phyloP scores from a whole-genome alignment of 2,329 filamentous ascomycete species.

The Emergomyces orientalis region DNA sequence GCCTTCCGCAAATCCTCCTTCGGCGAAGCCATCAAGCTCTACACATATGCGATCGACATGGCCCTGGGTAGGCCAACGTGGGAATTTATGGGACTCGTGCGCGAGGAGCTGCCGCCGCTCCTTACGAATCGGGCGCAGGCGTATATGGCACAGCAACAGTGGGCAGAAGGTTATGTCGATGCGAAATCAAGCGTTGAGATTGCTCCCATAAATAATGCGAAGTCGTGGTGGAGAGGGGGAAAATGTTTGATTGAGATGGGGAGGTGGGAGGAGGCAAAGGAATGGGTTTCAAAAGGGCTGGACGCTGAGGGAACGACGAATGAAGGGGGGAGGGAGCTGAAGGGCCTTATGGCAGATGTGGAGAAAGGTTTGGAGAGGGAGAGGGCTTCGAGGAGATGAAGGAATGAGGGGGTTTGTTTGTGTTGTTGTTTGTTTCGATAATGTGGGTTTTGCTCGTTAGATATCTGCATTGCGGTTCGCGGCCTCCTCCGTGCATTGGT shows the following conservation, averaged over 20 bases:
- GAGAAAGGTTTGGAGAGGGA: constrained; percentile 51
- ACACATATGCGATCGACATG: constrained; percentile 84
- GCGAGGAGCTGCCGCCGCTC: constrained; percentile 72
- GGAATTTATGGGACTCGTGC: constrained; percentile 75
- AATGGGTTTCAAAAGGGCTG: constrained; percentile 66
- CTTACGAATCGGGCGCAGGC: constrained; percentile 86
- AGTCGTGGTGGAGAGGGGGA: constrained; percentile 87
- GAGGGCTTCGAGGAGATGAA: constrained; percentile 45
- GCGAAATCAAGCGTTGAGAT: constrained; percentile 82
- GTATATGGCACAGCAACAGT: constrained; percentile 70
- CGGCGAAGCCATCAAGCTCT: constrained; percentile 67
- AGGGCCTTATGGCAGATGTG: constrained; percentile 53
- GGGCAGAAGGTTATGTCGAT: constrained; percentile 80
- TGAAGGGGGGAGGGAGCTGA: constrained; percentile 44
- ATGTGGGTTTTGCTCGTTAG: background rate
- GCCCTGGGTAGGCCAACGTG: constrained; percentile 70
- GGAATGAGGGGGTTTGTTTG: background rate
- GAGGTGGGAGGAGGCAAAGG: constrained; percentile 66
- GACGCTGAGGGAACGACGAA: constrained; percentile 64
- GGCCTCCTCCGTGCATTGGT: background rate
- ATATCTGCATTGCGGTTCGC: background rate
- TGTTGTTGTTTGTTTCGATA: background rate
- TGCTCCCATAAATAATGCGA: constrained; percentile 76
- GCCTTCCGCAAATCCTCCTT: constrained; percentile 71
- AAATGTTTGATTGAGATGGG: constrained; percentile 88